Evolutionary conservation across 176 grass and related monocot genomes (phyloP), one percentile per base, ranked within the genome.

Genomic region (Elymus sibiricus): DNA sequence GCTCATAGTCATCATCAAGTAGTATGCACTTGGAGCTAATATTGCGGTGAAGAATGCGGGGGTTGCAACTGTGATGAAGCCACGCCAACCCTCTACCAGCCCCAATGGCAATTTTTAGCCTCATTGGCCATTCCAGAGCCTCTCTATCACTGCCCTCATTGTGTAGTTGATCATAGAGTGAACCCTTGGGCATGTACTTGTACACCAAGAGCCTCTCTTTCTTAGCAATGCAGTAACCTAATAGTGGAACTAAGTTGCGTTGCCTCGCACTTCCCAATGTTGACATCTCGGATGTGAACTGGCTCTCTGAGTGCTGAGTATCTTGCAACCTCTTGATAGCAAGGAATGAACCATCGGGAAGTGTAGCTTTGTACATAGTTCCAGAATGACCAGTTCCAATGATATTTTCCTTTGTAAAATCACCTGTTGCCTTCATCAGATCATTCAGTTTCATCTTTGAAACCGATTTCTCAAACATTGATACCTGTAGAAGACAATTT

Each of bases 1-100:
- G 90, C 27, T 94, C 88, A 42, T 89, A 91, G 49, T 94, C 86
- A 85, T 94, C 91, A 87, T 95, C 96, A 2, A 98, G 81, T 61
- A 98, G 85, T 84, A 98, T 94, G 58, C 96, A 98, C 84, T 95
- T 98, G 0, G 96, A 98, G 84, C 96, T 98, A 83, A 98, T 91
- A 79, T 98, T 98, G 17, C 96, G 86, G 76, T 95, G 93, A 53
- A 98, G 93, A 82, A 98, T 95, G 19, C 93, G 93, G 11, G 93
- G 96, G 42, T 95, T 95, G 67, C 96, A 98, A 90, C 64, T 95
- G 62, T 98, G 93, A 83, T 98, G 96, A 90, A 98, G 90, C 96
- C 96, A 98, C 6, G 91, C 91, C 83, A 98, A 86, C 28, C 96
- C 96, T 68, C 35, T 89, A 72, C 91, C 91, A 64, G 90, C 90